Evolutionary conservation across 2,329 filamentous ascomycete species (phyloP).

Genomic region (Simplicillium aogashimaense): DNA sequence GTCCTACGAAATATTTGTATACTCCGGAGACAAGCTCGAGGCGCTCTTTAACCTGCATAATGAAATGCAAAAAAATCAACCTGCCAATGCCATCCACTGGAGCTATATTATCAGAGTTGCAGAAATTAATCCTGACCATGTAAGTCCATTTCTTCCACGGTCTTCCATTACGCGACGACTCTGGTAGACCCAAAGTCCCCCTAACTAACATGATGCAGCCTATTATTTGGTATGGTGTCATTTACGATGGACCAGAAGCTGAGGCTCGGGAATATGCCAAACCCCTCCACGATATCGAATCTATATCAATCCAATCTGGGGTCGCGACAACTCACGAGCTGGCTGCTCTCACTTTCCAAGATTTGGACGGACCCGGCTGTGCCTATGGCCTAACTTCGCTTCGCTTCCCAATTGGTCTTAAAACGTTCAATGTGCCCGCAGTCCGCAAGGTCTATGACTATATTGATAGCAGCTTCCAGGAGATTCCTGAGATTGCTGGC

Average conservation of each 20-base stretch:
- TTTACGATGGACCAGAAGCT: conserved; percentile 25
- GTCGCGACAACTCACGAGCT: conserved; percentile 31
- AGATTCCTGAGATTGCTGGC: conserved; percentile 8
- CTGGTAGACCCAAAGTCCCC: too few relatives aligned
- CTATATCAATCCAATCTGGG: conserved; percentile 17
- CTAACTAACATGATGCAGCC: conserved; percentile 15
- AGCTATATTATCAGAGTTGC: conserved; percentile 10
- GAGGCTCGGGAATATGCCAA: conserved; percentile 26
- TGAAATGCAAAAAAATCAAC: conserved; percentile 10
- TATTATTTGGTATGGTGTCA: conserved; percentile 27
- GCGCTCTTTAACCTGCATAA: conserved; percentile 8
- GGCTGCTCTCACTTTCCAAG: conserved; percentile 27
- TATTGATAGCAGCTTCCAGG: conserved; percentile 15
- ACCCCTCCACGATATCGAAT: conserved; percentile 28
- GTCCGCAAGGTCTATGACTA: conserved; percentile 16
- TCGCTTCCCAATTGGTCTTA: conserved; percentile 31
- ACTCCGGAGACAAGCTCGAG: conserved; percentile 14
- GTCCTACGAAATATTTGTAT: conserved; percentile 28
- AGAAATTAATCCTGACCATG: conserved; percentile 8
- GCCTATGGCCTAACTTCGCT: conserved; percentile 28
- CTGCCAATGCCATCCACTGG: conserved; percentile 8
- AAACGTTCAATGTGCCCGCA: conserved; percentile 20
- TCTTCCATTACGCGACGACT: too few relatives aligned
- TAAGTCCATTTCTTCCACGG: not conserved
- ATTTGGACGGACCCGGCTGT: conserved; percentile 23